These are phyloP conservation scores for Crepidotus variabilis DNA, from an alignment of 768 basidiomycete genomes.

Conservation along the genomic window DNA sequence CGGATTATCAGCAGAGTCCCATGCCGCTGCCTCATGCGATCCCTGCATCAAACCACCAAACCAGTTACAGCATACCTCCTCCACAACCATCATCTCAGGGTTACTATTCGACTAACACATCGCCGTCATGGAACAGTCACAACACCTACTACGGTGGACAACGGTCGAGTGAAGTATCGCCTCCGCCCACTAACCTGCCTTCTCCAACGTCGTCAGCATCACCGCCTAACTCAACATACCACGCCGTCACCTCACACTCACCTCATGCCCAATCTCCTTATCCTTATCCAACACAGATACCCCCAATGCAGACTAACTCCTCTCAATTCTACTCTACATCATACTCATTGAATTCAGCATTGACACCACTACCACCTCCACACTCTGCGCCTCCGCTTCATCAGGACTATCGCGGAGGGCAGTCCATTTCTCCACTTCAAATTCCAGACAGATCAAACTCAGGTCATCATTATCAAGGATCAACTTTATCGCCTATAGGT, in stretches of 20 bases:
- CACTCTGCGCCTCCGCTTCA: constrained; percentile 1
- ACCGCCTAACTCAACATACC: constrained; percentile 1
- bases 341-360: not conserved
- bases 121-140: constrained; percentile 5
- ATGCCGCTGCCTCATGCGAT: not conserved
- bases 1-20: constrained; percentile 6
- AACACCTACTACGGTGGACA: not conserved
- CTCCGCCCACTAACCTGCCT: not conserved
- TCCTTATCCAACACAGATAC: not conserved
- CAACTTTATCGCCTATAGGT: constrained; percentile 5
- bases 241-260: constrained; percentile 8
- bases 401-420: constrained; percentile 4
- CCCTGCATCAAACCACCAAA: constrained; percentile 1
- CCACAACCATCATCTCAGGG: not conserved
- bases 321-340: constrained; percentile 1
- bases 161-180: not conserved
- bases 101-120: constrained; percentile 3
- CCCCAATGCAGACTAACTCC: constrained; percentile 2
- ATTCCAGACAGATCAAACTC: constrained; percentile 13
- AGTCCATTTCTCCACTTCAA: constrained; percentile 12
- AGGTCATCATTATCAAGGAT: not conserved
- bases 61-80: not conserved
- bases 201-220: not conserved
- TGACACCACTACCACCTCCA: constrained; percentile 6
- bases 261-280: constrained; percentile 6